Conservation (phyloP, 1,284 basidiomycete genomes). For the Boletus sp. region DNA sequence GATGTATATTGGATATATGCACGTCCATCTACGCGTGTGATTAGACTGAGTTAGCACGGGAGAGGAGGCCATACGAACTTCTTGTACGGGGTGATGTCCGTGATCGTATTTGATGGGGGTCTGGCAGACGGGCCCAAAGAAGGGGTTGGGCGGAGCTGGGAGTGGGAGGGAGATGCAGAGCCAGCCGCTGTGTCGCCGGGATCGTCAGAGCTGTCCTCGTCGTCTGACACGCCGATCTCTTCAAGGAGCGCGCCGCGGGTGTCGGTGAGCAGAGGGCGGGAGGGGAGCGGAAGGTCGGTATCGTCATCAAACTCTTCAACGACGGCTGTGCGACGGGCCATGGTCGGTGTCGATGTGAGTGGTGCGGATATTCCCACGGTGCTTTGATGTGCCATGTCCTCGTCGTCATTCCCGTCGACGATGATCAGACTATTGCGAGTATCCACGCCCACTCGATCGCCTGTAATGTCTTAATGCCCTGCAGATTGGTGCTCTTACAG, state of each 20-base stretch:
- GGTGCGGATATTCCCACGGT: slow-evolving; percentile 26
- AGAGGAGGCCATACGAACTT: slow-evolving; percentile 43
- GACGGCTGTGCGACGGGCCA: slow-evolving; percentile 61
- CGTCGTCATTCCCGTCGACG: neutral
- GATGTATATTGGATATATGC: slow-evolving; percentile 94
- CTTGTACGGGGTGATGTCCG: slow-evolving; percentile 76
- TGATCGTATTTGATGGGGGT: slow-evolving; percentile 41
- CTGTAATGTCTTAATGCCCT: neutral
- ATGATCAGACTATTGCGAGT: slow-evolving; percentile 17
- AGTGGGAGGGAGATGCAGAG: slow-evolving; percentile 49
- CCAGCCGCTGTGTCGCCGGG: slow-evolving; percentile 40
- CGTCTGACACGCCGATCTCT: slow-evolving; percentile 49
- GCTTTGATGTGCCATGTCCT: slow-evolving; percentile 14
- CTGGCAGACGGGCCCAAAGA: slow-evolving; percentile 22
- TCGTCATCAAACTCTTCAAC: slow-evolving; percentile 86
- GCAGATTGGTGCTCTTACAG: slow-evolving; percentile 19
- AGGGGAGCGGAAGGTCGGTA: slow-evolving; percentile 74
- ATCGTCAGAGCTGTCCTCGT: slow-evolving; percentile 35
- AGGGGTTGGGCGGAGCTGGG: slow-evolving; percentile 33
- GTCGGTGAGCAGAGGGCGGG: slow-evolving; percentile 61
- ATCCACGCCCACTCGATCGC: neutral
- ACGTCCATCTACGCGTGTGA: slow-evolving; percentile 70
- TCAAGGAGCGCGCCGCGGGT: slow-evolving; percentile 71
- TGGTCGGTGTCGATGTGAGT: slow-evolving; percentile 29
- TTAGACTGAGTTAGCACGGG: neutral